A percentile compares a stretch with the other conserved stretches of the same genome.
phyloP scores from a whole-genome alignment of 192 early-diverging fungal species.

The Cetraspora pellucida region DNA sequence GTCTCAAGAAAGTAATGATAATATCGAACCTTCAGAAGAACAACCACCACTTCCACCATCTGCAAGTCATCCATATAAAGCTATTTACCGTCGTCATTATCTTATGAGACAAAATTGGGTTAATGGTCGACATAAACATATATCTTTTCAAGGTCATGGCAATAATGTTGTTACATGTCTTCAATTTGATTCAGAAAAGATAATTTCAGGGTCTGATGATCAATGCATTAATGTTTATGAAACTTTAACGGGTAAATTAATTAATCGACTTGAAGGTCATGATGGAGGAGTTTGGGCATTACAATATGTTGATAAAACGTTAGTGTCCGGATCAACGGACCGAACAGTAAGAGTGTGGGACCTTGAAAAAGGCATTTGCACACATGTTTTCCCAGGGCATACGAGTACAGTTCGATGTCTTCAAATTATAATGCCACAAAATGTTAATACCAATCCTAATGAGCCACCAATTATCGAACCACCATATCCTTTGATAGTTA shows the following conservation, averaged over 20 bases:
- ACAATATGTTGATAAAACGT: conserved; percentile 82
- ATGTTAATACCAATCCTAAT: conserved; percentile 52
- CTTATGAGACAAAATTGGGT: conserved; percentile 85
- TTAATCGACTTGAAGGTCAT: conserved; percentile 77
- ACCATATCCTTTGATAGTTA: conserved; percentile 83
- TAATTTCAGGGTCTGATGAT: conserved; percentile 93
- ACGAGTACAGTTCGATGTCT: conserved; percentile 93
- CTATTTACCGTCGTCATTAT: conserved; percentile 77
- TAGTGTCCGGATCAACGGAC: conserved; percentile 95
- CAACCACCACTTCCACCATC: conserved; percentile 42
- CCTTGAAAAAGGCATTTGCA: conserved; percentile 84
- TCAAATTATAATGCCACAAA: conserved; percentile 78
- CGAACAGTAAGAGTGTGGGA: conserved; percentile 97
- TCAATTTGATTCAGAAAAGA: conserved; percentile 95
- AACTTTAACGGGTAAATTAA: conserved; percentile 74
- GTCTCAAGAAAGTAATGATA: conserved; percentile 41
- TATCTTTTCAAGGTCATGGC: conserved; percentile 81
- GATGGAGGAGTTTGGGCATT: conserved; percentile 99
- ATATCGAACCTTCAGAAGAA: conserved; percentile 39
- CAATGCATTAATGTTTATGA: conserved; percentile 93
- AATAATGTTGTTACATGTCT: conserved; percentile 91
- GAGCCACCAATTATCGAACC: conserved; percentile 58
- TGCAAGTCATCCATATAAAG: conserved; percentile 71
- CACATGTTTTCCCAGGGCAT: conserved; percentile 93
- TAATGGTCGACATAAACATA: conserved; percentile 69